Conservation (phyloP, 2,329 filamentous ascomycete species). For the Apiospora pterosperma region DNA sequence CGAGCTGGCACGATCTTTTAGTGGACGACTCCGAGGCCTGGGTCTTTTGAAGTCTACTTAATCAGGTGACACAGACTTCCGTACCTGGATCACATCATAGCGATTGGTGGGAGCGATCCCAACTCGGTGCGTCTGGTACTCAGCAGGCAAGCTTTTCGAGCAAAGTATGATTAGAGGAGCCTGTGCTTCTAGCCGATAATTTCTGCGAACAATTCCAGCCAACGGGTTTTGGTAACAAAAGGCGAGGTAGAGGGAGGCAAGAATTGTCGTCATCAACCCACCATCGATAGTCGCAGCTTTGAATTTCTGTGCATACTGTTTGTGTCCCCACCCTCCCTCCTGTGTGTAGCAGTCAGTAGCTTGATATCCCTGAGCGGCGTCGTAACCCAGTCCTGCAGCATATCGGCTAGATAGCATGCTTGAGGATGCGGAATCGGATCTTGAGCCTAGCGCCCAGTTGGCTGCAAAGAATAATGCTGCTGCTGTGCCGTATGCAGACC, state of each 20-base stretch:
- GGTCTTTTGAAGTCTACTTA: not conserved
- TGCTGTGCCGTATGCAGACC: not conserved
- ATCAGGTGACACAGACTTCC: not conserved
- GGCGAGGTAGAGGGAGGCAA: not conserved
- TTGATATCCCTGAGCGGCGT: not conserved
- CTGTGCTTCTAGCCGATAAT: slow-evolving; percentile 1
- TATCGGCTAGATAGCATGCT: not conserved
- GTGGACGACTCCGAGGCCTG: not conserved
- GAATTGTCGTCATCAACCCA: not conserved
- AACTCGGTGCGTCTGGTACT: not conserved
- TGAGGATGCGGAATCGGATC: not conserved
- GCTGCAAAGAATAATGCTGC: not conserved
- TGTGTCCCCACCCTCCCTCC: not conserved
- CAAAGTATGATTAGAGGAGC: not conserved
- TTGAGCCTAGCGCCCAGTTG: not conserved
- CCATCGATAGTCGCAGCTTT: not conserved
- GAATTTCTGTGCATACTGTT: not conserved
- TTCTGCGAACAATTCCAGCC: not conserved
- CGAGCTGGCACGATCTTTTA: not conserved
- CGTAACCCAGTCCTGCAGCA: not conserved
- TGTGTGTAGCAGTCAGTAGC: not conserved
- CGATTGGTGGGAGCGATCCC: not conserved
- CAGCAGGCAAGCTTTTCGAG: not conserved
- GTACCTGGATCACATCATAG: slow-evolving; percentile 1
- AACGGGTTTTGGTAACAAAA: not conserved